Conservation (phyloP, 78 protist species). For the Thecamonas trahens region DNA sequence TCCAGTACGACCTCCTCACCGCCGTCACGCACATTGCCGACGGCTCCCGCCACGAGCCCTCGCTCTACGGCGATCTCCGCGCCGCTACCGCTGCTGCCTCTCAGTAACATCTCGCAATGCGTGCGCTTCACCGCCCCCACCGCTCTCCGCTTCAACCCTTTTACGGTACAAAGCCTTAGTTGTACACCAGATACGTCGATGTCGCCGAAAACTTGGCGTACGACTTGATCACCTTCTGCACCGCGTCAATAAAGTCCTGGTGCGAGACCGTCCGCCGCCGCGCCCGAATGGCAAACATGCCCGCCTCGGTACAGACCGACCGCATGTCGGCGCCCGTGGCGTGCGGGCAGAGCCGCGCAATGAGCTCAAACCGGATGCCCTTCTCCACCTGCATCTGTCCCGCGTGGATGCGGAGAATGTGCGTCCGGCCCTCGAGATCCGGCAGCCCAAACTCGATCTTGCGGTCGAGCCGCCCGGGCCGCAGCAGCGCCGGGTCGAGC, state of each 20-base stretch:
- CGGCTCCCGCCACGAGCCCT: constrained; percentile 8
- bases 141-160: neutral
- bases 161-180: constrained; percentile 38
- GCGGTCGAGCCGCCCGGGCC: constrained; percentile 98
- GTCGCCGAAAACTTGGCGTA: constrained; percentile 98
- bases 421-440: constrained; percentile 79
- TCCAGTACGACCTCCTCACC: constrained; percentile 61
- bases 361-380: constrained; percentile 94
- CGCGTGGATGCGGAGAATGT: constrained; percentile 89
- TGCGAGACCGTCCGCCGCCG: constrained; percentile 83
- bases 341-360: constrained; percentile 98
- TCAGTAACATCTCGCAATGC: too few species aligned
- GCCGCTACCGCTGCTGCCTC: neutral
- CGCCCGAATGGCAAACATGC: constrained; percentile 84
- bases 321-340: constrained; percentile 87
- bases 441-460: constrained; percentile 96
- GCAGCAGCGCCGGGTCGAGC: constrained; percentile 96
- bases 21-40: constrained; percentile 10
- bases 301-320: constrained; percentile 80
- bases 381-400: constrained; percentile 76
- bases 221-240: constrained; percentile 98
- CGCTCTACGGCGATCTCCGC: constrained; percentile 16
- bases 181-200: constrained; percentile 95
- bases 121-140: too few species aligned
- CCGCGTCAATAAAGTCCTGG: constrained; percentile 96